Evolutionary conservation across 1,284 basidiomycete species (phyloP), one percentile per base, ranked within the genome.

Genomic region (Tilletia setariae): DNA sequence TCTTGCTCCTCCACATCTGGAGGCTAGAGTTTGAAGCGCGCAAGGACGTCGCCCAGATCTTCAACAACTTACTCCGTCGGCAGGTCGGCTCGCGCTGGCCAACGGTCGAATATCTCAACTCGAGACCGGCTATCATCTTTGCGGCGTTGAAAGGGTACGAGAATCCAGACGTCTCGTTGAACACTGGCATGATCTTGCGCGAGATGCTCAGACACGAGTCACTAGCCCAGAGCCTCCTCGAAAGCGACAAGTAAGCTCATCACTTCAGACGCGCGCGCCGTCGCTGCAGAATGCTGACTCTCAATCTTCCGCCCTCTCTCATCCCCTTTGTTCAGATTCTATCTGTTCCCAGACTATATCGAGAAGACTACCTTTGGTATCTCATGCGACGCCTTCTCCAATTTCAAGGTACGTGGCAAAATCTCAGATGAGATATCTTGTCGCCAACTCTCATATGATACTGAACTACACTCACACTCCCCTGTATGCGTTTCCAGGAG

Each of bases 361-460:
- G 96, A 98, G 84, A 91, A 91, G 65, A 95, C 94, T 2, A 97
- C 95, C 25, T 98, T 98, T 81, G 95, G 95, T 9, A 92, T 98
- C 72, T 96, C 94, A 0, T 98, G 95, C 77, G 96, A 98, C 82
- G 95, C 95, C 3, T 96, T 96, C 79, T 90, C 91, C 40, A 98
- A 96, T 83, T 88, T 98, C 82, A 98, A 97, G 63, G 64, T 63
- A 15, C 35, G 64, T 59, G 28, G n/a, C 16, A 2, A 35, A 53
- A 42, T 56, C 51, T 15, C 51, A 15, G 21, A 56, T 56, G 16
- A 30, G 15, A 30, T 30, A 15, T 61, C 28, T 9, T 2, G 32
- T 30, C 30, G 15, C 30, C 28, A 30, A 19, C n/a, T 1, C 56
- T 19, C 28, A 25, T 19, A 53, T 25, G 19, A 40, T 11, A n/a